phyloP scores from a whole-genome alignment of 805 yeast species.

The Candida oleophila region DNA sequence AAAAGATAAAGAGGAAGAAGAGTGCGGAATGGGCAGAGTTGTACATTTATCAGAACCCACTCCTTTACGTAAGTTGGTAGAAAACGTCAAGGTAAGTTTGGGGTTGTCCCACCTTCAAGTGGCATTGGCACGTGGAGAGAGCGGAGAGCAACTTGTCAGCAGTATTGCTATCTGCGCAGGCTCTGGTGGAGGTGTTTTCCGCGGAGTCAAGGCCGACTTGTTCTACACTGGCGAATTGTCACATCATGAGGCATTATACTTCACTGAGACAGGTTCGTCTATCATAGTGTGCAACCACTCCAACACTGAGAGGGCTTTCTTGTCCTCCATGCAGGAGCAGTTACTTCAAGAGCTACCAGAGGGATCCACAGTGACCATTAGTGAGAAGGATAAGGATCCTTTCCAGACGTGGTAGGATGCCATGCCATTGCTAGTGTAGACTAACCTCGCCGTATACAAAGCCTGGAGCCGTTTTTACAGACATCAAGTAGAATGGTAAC shows the following conservation, averaged over 20 bases:
- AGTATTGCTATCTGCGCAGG: slow-evolving; percentile 93
- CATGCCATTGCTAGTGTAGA: no score
- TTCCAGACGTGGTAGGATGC: slow-evolving; percentile 24
- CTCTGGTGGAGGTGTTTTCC: slow-evolving; percentile 80
- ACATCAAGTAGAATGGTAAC: no score
- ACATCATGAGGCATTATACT: slow-evolving; percentile 82
- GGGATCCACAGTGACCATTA: slow-evolving; percentile 46
- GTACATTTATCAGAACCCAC: slow-evolving; percentile 48
- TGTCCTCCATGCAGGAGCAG: slow-evolving; percentile 51
- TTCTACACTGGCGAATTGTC: slow-evolving; percentile 90
- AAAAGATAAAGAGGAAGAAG: slow-evolving; percentile 42
- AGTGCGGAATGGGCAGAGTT: slow-evolving; percentile 82
- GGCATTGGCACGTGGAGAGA: slow-evolving; percentile 36
- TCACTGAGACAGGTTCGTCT: slow-evolving; percentile 67
- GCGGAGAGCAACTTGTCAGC: slow-evolving; percentile 34
- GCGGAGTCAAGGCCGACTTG: slow-evolving; percentile 61
- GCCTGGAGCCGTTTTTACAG: no score
- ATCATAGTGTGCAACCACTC: slow-evolving; percentile 86
- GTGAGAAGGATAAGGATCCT: slow-evolving; percentile 68
- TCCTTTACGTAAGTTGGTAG: slow-evolving; percentile 44
- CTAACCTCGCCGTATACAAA: no score
- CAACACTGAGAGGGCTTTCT: slow-evolving; percentile 88
- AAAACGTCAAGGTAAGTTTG: slow-evolving; percentile 52
- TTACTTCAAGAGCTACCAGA: slow-evolving; percentile 43
- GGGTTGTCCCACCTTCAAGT: slow-evolving; percentile 61